Evolutionary conservation across 768 basidiomycete genomes (phyloP).

Genomic region (Atractiella rhizophila): DNA sequence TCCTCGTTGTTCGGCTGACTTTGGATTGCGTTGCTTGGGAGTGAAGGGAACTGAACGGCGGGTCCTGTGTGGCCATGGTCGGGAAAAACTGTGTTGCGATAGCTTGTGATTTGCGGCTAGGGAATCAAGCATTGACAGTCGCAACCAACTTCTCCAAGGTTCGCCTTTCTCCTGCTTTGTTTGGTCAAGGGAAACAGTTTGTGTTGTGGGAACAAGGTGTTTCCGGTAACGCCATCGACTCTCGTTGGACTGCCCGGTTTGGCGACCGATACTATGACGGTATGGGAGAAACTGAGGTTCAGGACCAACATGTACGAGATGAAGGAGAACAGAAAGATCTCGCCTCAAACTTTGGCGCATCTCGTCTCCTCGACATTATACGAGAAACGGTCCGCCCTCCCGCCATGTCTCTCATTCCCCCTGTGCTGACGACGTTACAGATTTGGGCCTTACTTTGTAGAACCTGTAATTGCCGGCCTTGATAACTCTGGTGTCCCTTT

Average conservation of each 20-base stretch:
- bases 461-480: conserved; percentile 69
- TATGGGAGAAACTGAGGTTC: conserved; percentile 83
- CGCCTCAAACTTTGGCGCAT: conserved; percentile 84
- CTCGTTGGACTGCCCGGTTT: conserved; percentile 78
- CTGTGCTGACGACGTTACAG: conserved; percentile 12
- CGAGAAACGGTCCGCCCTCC: conserved; percentile 37
- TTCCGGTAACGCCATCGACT: conserved; percentile 74
- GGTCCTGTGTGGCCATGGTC: conserved; percentile 96
- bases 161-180: conserved; percentile 5
- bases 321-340: conserved; percentile 92
- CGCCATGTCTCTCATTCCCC: not conserved
- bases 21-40: no score
- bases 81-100: conserved; percentile 98
- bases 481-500: conserved; percentile 52
- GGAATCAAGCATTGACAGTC: conserved; percentile 60
- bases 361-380: conserved; percentile 87
- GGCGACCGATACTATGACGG: conserved; percentile 71
- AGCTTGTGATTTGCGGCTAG: conserved; percentile 76
- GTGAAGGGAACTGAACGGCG: conserved; percentile 66
- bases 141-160: conserved; percentile 90
- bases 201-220: conserved; percentile 35
- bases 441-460: conserved; percentile 87
- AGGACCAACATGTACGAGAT: conserved; percentile 98
- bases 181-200: not conserved
- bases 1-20: no score